Base-by-base conservation (phyloP, 306 rosid genomes). In the Herpetospermum pedunculosum region DNA sequence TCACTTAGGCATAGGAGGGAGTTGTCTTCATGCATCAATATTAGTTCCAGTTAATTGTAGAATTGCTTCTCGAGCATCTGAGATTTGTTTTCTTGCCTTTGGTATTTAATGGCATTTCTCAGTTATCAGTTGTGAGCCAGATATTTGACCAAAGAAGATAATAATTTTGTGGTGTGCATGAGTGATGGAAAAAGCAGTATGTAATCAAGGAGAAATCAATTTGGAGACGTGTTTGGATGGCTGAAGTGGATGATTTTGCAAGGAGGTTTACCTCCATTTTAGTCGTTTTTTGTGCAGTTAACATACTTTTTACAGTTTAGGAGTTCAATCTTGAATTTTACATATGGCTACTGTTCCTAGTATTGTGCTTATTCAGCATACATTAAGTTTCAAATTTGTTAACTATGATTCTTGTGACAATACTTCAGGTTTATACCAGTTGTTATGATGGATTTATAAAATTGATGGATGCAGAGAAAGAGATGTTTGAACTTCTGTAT, bases 391-490 rank as follows among this genome's bases (percentile, higher is more conserved):
- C 4, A 9, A 15, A 13, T 7, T 43, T 35, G 18, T 15, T 48
- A 71, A 34, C 30, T n/a, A 48, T 49, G 75, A 29, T 50, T 50
- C 18, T 71, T 34, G 38, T 41, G 34, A 6, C 16, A 71, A 75
- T 59, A 50, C 16, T 83, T 79, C 85, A 94, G 97, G 79, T 94
- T 60, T 83, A 84, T 79, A 89, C 90, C 44, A 83, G 92, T 79
- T 91, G 95, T 69, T 88, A 89, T 80, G 88, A 89, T 62, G 99
- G 99, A 64, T 52, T 77, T 59, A 49, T 94, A 77, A 80, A 92
- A 73, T 25, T 79, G 43, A 88, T 94, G 99, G 99, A 94, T 82
- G 95, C 84, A 8, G 96, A 89, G 84, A 94, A 83, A 84, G 95
- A 86, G 88, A 77, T 84, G 38, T 94, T 94, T 85, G 89, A 94